These are phyloP conservation scores for Parascedosporium putredinis DNA, from an alignment of 2,329 filamentous ascomycete genomes.

Conservation along the genomic window DNA sequence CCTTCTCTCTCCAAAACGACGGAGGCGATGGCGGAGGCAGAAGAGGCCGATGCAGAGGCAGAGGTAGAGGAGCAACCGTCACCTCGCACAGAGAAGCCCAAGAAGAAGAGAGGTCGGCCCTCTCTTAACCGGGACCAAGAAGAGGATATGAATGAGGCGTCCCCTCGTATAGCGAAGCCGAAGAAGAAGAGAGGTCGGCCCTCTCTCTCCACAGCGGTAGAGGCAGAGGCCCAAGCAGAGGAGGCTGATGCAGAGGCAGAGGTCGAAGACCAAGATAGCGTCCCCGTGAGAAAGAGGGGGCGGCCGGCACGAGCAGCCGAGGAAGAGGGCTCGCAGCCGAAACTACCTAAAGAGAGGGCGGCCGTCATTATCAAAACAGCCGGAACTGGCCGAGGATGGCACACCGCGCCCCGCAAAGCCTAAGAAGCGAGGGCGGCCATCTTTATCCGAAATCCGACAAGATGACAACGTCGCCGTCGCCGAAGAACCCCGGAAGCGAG, in stretches of 20 bases:
- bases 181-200: slow-evolving; percentile 8
- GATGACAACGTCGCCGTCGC: background rate
- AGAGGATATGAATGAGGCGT: background rate
- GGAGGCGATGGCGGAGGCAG: slow-evolving; percentile 7
- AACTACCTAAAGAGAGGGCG: too few relatives aligned
- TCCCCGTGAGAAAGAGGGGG: too few relatives aligned
- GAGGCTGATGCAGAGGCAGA: too few relatives aligned
- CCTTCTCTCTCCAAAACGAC: slow-evolving; percentile 16
- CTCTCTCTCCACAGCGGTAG: slow-evolving; percentile 15
- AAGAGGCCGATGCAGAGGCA: too few relatives aligned
- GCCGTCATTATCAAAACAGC: too few relatives aligned
- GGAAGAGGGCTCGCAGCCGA: too few relatives aligned
- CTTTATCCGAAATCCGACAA: slow-evolving; percentile 10
- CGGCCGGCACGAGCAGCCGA: too few relatives aligned
- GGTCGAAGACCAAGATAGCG: too few relatives aligned
- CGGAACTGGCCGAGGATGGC: too few relatives aligned
- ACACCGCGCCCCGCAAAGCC: background rate
- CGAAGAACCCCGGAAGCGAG: background rate
- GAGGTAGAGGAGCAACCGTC: too few relatives aligned
- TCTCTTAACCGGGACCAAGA: too few relatives aligned
- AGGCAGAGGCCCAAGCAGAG: slow-evolving; percentile 7
- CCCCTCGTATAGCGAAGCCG: background rate
- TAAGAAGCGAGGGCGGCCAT: slow-evolving; percentile 16
- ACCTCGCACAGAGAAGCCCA: background rate
- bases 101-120: slow-evolving; percentile 16